phyloP scores from a whole-genome alignment of 1,284 basidiomycete genomes.

The Vanrija sp. region DNA sequence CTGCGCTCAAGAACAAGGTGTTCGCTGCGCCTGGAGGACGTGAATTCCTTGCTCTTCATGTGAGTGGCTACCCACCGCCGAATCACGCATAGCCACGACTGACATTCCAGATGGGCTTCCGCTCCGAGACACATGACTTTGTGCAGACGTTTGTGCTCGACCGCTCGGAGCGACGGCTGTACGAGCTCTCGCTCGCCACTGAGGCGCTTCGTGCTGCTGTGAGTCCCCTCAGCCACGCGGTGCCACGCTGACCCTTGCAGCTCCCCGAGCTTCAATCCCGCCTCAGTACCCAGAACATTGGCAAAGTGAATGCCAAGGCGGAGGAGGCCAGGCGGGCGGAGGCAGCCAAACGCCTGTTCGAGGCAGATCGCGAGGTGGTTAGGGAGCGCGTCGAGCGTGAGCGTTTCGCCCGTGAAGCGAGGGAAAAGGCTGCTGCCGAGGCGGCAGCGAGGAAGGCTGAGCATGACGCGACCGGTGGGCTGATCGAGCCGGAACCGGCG shows the following conservation, averaged over 20 bases:
- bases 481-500: not conserved
- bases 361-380: constrained; percentile 40
- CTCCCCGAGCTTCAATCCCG: constrained; percentile 21
- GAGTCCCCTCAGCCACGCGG: constrained; percentile 9
- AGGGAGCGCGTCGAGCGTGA: constrained; percentile 34
- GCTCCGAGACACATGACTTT: constrained; percentile 34
- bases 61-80: constrained; percentile 16
- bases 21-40: constrained; percentile 36
- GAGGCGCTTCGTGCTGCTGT: constrained; percentile 36
- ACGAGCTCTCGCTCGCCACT: constrained; percentile 33
- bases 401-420: constrained; percentile 20
- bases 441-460: constrained; percentile 10
- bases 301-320: constrained; percentile 15
- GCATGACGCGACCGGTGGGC: not conserved
- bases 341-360: constrained; percentile 33
- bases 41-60: constrained; percentile 39
- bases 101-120: constrained; percentile 40
- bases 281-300: constrained; percentile 7
- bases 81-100: not conserved
- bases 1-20: constrained; percentile 36
- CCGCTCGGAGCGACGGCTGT: constrained; percentile 27
- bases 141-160: constrained; percentile 29
- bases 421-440: constrained; percentile 11
- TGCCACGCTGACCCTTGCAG: constrained; percentile 13
- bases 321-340: constrained; percentile 36